phyloP scores from a whole-genome alignment of 495 filamentous ascomycete genomes.

The Saxophila tyrrhenica region DNA sequence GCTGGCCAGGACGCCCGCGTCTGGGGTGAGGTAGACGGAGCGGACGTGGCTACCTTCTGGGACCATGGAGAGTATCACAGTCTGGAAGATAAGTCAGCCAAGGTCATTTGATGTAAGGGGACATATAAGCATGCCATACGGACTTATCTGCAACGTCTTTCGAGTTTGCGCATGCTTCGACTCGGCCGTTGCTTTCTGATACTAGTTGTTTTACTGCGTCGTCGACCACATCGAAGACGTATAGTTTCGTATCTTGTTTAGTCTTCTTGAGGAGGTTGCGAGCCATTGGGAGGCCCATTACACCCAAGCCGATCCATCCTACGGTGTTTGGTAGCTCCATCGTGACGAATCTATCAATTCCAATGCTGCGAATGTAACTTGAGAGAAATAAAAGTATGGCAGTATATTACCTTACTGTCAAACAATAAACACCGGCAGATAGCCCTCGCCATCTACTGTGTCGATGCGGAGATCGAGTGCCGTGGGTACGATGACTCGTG shows the following conservation, averaged over 20 bases:
- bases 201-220: slow-evolving; percentile 28
- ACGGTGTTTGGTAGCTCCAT: slow-evolving; percentile 15
- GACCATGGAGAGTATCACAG: slow-evolving; percentile 30
- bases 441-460: no score
- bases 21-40: slow-evolving; percentile 29
- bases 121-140: slow-evolving; percentile 26
- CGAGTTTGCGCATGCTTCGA: slow-evolving; percentile 23
- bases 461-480: not conserved
- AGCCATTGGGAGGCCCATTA: slow-evolving; percentile 40
- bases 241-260: slow-evolving; percentile 21
- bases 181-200: slow-evolving; percentile 21
- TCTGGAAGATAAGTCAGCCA: no score
- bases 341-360: not conserved
- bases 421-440: no score
- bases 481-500: not conserved
- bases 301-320: slow-evolving; percentile 40
- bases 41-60: slow-evolving; percentile 32
- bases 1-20: slow-evolving; percentile 27
- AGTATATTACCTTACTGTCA: no score
- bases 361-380: no score
- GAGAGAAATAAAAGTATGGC: no score
- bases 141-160: slow-evolving; percentile 35
- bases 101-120: no score
- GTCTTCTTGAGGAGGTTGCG: slow-evolving; percentile 33
- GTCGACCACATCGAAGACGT: slow-evolving; percentile 34